Base-by-base conservation (phyloP, 257 asterid genomes). In the Capsicum baccatum region DNA sequence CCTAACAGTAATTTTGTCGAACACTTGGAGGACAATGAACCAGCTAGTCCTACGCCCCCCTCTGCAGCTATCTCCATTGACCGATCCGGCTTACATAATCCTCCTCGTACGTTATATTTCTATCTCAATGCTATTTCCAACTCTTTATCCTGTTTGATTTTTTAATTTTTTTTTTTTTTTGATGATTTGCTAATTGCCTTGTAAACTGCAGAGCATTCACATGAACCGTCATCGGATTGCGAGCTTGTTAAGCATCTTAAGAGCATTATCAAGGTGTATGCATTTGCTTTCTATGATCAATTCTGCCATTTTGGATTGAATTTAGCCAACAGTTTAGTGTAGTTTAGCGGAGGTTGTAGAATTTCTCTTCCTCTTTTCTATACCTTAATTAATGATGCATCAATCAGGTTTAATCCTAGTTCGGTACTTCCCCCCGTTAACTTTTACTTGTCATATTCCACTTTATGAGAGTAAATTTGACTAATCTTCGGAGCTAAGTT, bases 231-330 rank as follows among this genome's bases (percentile, higher is more conserved):
- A 26, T 73, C 87, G 79, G 97, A 92, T 17, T 87, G 98, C 58
- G 98, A 94, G 89, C 97, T 96, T 55, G 97, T 93, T 79, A 96
- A 94, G 91, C 94, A 93, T 90, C 94, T 96, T 26, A 93, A 92
- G 83, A 92, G 91, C 90, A 90, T 96, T 47, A 96, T 96, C 85
- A 96, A 96, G 94, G 98, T 74, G 12, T 44, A 3, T 74, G 56
- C 58, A 82, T 58, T 37, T 66, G 37, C 44, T 2, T 44, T 81
- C 26, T 8, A 78, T 63, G 78, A 4, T 66, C 52, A 79, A 60
- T 21, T 50, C 19, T 52, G 55, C 33, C 55, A 16, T 42, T 42
- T 68, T 37, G 44, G 47, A 10, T 76, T 26, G 47, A 52, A 21
- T 26, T 52, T 8, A 14, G 47, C 14, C 4, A 39, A 0, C 12